phyloP scores from a whole-genome alignment of 176 grass and related monocot species.

The Cenchrus purpureus region DNA sequence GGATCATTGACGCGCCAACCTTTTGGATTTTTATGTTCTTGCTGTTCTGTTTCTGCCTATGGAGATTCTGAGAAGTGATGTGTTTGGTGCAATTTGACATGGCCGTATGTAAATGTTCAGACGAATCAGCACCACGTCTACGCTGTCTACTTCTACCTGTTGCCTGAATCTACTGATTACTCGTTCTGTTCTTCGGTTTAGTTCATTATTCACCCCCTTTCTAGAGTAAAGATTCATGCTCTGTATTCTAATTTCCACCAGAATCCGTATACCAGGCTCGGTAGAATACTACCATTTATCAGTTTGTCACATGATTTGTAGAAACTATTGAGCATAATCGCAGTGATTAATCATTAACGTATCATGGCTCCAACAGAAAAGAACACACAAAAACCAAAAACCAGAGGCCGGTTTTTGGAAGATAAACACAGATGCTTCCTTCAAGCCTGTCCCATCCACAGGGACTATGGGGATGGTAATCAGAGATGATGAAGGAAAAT shows the following conservation, averaged over 20 bases:
- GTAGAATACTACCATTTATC: not conserved
- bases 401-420: too few relatives aligned
- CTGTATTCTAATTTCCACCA: not conserved
- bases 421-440: too few relatives aligned
- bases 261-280: not conserved
- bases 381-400: too few relatives aligned
- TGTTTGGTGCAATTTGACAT: conserved; percentile 25
- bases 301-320: not conserved
- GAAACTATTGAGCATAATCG: not conserved
- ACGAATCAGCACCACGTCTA: conserved; percentile 4
- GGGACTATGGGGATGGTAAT: too few relatives aligned
- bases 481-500: too few relatives aligned
- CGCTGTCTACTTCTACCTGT: conserved; percentile 16
- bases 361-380: not conserved
- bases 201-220: not conserved
- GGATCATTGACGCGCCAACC: not conserved
- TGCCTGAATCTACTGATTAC: not conserved
- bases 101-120: conserved; percentile 37
- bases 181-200: not conserved
- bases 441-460: too few relatives aligned
- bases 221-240: not conserved
- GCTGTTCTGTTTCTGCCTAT: not conserved
- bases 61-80: conserved; percentile 4
- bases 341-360: not conserved
- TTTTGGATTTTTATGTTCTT: conserved; percentile 18